These are phyloP conservation scores for Ophiocordyceps camponoti-floridani DNA, from an alignment of 2,329 filamentous ascomycete species.

Conservation along the genomic window DNA sequence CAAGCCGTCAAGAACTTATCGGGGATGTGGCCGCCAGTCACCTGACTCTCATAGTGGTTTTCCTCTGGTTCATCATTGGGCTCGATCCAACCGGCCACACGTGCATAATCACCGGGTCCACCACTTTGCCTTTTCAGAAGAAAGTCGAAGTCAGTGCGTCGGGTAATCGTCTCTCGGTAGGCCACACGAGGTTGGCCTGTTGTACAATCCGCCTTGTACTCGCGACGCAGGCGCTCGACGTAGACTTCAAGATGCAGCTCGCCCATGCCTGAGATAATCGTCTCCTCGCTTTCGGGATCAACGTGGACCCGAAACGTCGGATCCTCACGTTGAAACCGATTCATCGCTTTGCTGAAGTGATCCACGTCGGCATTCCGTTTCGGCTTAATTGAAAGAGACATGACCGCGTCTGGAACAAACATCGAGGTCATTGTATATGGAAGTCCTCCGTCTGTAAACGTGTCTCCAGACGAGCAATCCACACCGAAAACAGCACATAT, in stretches of 20 bases:
- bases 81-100: constrained; percentile 83
- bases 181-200: constrained; percentile 96
- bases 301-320: constrained; percentile 93
- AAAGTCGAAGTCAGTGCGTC: constrained; percentile 73
- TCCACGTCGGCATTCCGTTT: constrained; percentile 82
- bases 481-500: constrained; percentile 98
- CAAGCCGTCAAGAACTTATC: constrained; percentile 94
- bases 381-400: constrained; percentile 92
- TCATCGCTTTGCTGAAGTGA: constrained; percentile 97
- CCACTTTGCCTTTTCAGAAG: constrained; percentile 89
- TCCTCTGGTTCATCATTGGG: constrained; percentile 54
- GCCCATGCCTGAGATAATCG: constrained; percentile 96
- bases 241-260: constrained; percentile 96
- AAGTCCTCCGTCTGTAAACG: constrained; percentile 84
- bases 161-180: constrained; percentile 84
- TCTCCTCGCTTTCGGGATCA: constrained; percentile 83
- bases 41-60: constrained; percentile 74
- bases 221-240: constrained; percentile 86
- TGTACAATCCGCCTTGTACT: constrained; percentile 90
- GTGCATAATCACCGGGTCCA: constrained; percentile 87
- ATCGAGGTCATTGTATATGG: constrained; percentile 96
- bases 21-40: constrained; percentile 76
- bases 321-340: constrained; percentile 94
- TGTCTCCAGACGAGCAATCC: constrained; percentile 93
- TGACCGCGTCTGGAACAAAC: constrained; percentile 95